Evolutionary conservation across 148 eudicot species (phyloP).

Genomic region (Vaccinium myrtillus): DNA sequence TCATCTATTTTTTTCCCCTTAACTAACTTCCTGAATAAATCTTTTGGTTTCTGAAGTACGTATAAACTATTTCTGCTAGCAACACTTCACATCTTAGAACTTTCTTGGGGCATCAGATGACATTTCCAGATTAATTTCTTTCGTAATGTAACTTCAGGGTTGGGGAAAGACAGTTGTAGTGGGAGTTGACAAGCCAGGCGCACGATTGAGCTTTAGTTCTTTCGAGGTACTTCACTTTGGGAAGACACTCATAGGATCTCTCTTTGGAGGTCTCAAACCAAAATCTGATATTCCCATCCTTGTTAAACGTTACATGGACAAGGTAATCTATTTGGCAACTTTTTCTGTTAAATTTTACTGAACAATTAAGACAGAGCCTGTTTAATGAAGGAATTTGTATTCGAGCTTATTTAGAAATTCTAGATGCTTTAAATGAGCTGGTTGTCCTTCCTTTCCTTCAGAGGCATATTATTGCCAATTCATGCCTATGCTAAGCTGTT

Average conservation of each 20-base stretch:
- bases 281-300: constrained; percentile 74
- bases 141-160: constrained; percentile 45
- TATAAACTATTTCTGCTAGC: background rate
- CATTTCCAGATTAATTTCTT: background rate
- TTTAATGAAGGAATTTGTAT: background rate
- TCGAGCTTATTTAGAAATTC: background rate
- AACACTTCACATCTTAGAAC: background rate
- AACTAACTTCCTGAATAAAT: background rate
- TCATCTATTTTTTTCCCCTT: background rate
- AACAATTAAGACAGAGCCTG: background rate
- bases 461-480: background rate
- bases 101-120: background rate
- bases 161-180: constrained; percentile 92
- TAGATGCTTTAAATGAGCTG: background rate
- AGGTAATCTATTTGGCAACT: constrained; percentile 39
- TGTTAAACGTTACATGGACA: constrained; percentile 65
- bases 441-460: background rate
- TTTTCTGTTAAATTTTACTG: background rate
- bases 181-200: constrained; percentile 77
- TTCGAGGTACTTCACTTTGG: constrained; percentile 51
- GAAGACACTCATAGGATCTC: constrained; percentile 52
- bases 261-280: constrained; percentile 86
- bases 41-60: background rate
- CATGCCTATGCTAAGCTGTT: background rate
- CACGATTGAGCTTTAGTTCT: constrained; percentile 49